Percentiles rank a stretch among this genome's conserved stretches.
Conservation (phyloP, 257 asterid genomes). For the Solanum ahanhuiri region DNA sequence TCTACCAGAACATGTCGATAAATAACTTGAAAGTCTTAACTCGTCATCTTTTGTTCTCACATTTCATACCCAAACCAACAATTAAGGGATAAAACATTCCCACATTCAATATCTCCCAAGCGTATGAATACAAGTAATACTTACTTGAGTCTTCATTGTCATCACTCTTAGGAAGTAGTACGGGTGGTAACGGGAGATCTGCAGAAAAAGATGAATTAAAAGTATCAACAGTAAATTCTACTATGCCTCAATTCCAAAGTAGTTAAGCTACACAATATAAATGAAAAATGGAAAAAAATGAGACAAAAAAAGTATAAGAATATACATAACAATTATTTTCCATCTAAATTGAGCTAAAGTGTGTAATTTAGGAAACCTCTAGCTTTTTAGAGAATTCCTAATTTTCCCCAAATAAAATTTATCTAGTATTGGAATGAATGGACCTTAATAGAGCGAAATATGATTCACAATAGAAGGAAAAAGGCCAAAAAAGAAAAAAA, state of each 20-base stretch:
- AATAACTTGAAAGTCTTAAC: neutral
- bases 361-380: neutral
- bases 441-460: neutral
- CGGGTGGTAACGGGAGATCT: slow-evolving; percentile 66
- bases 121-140: neutral
- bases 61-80: neutral
- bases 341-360: neutral
- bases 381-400: neutral
- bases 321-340: neutral
- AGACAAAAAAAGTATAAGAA: neutral
- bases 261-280: neutral
- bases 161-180: slow-evolving; percentile 46
- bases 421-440: neutral
- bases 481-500: neutral
- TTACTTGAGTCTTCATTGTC: slow-evolving; percentile 66
- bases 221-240: neutral
- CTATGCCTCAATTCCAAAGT: neutral
- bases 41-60: neutral
- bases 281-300: neutral
- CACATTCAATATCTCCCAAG: neutral
- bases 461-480: neutral
- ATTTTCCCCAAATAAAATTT: neutral
- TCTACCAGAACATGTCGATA: neutral
- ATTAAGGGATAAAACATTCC: neutral
- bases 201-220: neutral